Base-by-base conservation (phyloP, 2,329 filamentous ascomycete species). In the Trichophyton equinum region DNA sequence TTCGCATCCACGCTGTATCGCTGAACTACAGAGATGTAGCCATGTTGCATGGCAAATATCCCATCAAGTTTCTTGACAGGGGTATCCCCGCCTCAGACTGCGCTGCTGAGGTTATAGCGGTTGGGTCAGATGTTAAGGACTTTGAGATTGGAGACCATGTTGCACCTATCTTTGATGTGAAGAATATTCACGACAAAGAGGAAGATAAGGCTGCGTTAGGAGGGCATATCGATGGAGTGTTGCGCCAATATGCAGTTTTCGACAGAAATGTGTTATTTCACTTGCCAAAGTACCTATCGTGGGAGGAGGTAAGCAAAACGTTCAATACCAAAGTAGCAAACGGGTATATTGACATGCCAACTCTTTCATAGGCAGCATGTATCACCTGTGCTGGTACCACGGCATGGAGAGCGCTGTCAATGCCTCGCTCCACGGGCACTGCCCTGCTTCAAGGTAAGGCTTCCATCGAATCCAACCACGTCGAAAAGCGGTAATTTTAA, bases 21-120 rank as follows among this genome's bases (percentile, higher is more conserved):
- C 70, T 82, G 57, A 82, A 82, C 65, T 82, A 79, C 66, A 74
- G 79, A 47, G 80, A 82, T 13, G 30, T 15, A 61, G 49, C 62
- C 85, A 85, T 88, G 20, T 78, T 77, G 67, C 84, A 81, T 75
- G 86, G 86, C 33, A 44, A 44, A 18, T 44, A 44, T 9, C 40
- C 40, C 6, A 44, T 44, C 40, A 44, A 44, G 40, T 44, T 44
- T 44, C 40, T 44, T 6, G 40, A 44, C 4, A 44, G 40, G 18
- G 40, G 40, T 44, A 44, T 44, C n/a, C 85, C 85, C 1, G 85
- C 83, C 71, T 86, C 84, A 22, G 86, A 89, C 71, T 87, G 86
- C 78, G 86, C 84, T 72, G 86, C 86, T 47, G 77, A 78, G 7
- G 75, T 89, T 55, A 74, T 82, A 1, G 71, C 77, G 11, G 66